A percentile compares a stretch with the other conserved stretches of the same genome.
Evolutionary conservation across 1,139 yeast species (phyloP).

Genomic region (Yamadazyma spencermartinsiae): DNA sequence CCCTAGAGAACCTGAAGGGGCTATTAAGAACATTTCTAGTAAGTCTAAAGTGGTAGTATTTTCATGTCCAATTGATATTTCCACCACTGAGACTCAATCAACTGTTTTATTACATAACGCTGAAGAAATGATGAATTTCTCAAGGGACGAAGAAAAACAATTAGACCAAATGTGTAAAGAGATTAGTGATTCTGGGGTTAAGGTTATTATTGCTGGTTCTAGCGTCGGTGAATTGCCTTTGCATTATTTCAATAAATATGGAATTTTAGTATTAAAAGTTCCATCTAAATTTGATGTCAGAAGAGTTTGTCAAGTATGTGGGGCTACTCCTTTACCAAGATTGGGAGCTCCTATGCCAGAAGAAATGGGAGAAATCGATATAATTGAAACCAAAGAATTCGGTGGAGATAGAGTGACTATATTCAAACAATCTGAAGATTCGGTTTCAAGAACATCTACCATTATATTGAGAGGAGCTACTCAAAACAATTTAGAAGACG

Average conservation of each 20-base stretch:
- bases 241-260: slow-evolving; percentile 87
- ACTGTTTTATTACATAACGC: slow-evolving; percentile 95
- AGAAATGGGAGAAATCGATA: slow-evolving; percentile 85
- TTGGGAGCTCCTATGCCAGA: slow-evolving; percentile 96
- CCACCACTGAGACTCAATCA: slow-evolving; percentile 96
- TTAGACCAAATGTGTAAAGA: slow-evolving; percentile 85
- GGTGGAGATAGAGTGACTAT: slow-evolving; percentile 98
- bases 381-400: slow-evolving; percentile 88
- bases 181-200: slow-evolving; percentile 79
- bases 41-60: slow-evolving; percentile 87
- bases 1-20: slow-evolving; percentile 95
- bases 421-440: slow-evolving; percentile 72
- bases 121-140: slow-evolving; percentile 92
- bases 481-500: slow-evolving; percentile 89
- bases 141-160: slow-evolving; percentile 95
- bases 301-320: slow-evolving; percentile 93
- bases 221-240: slow-evolving; percentile 90
- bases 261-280: slow-evolving; percentile 81
- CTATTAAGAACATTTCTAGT: slow-evolving; percentile 57
- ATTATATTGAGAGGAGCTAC: slow-evolving; percentile 96
- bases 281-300: slow-evolving; percentile 93
- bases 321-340: slow-evolving; percentile 94
- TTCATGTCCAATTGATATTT: slow-evolving; percentile 91
- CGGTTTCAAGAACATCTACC: slow-evolving; percentile 79
- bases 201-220: slow-evolving; percentile 89